These are phyloP conservation scores for Paraconiothyrium sp. DNA, from an alignment of 2,329 filamentous ascomycete species.

Conservation along the genomic window DNA sequence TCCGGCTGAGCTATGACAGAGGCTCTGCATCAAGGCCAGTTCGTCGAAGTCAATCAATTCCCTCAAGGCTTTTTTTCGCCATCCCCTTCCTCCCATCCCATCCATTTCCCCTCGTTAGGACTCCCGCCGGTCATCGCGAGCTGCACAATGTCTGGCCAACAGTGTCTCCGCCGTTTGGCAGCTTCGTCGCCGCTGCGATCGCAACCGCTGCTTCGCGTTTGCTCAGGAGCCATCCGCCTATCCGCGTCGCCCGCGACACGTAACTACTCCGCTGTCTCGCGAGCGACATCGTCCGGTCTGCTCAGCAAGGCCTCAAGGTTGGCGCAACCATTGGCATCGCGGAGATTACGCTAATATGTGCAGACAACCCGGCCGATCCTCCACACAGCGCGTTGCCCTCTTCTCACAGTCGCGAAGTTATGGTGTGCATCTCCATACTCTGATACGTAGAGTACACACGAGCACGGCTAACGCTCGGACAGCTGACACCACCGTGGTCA, in stretches of 20 bases:
- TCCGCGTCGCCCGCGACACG: constrained; percentile 35
- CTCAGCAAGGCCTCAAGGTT: constrained; percentile 43
- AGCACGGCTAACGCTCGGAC: constrained; percentile 4
- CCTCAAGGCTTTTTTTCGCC: constrained; percentile 30
- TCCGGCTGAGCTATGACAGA: constrained; percentile 38
- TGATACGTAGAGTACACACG: not conserved
- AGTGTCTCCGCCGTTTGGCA: constrained; percentile 50
- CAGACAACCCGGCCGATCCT: constrained; percentile 43
- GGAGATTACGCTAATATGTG: constrained; percentile 24
- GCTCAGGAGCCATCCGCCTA: constrained; percentile 35
- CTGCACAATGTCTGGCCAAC: constrained; percentile 47
- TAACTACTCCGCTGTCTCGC: constrained; percentile 47
- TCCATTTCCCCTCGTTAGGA: constrained; percentile 10
- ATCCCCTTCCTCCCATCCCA: constrained; percentile 12
- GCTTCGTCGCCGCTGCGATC: constrained; percentile 39
- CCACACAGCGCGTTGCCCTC: constrained; percentile 36
- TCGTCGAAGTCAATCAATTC: constrained; percentile 35
- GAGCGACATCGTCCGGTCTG: constrained; percentile 45
- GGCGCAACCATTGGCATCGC: constrained; percentile 24
- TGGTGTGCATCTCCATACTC: constrained; percentile 28
- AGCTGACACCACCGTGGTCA: constrained; percentile 84
- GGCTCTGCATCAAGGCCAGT: constrained; percentile 24
- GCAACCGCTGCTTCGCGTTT: constrained; percentile 41
- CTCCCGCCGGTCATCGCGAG: constrained; percentile 18
- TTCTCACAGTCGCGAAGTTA: constrained; percentile 48